Evolutionary conservation across 148 eudicot genomes (phyloP).

Genomic region (Rhododendron vialii): DNA sequence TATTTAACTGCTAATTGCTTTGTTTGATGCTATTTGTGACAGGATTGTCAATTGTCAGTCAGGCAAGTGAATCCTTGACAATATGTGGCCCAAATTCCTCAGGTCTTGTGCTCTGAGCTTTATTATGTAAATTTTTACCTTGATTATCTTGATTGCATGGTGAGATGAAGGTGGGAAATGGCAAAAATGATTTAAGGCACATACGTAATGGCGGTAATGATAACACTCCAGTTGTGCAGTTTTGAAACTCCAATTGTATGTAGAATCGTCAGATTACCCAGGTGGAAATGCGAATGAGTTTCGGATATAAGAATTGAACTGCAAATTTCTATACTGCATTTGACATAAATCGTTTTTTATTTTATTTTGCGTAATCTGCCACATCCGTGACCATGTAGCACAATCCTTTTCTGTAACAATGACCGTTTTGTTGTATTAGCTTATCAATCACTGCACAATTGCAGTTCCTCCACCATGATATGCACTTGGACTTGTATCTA

Average conservation of each 20-base stretch:
- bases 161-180: neutral
- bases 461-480: neutral
- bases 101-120: conserved; percentile 38
- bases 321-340: neutral
- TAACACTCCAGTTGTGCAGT: neutral
- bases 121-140: neutral
- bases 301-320: neutral
- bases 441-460: neutral
- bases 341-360: neutral
- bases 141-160: neutral
- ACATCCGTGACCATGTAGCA: neutral
- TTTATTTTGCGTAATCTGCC: neutral
- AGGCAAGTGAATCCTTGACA: conserved; percentile 90
- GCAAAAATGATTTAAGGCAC: neutral
- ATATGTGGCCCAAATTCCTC: conserved; percentile 92
- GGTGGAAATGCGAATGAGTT: neutral
- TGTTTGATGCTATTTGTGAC: conserved; percentile 15
- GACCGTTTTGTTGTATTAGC: neutral
- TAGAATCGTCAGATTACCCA: neutral
- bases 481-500: neutral
- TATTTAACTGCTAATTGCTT: neutral
- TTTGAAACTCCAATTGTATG: neutral
- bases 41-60: conserved; percentile 94
- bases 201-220: too few species aligned
- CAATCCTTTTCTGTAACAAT: neutral